Evolutionary conservation across 1,284 basidiomycete genomes (phyloP).

Genomic region (Coriolopsis trogii): DNA sequence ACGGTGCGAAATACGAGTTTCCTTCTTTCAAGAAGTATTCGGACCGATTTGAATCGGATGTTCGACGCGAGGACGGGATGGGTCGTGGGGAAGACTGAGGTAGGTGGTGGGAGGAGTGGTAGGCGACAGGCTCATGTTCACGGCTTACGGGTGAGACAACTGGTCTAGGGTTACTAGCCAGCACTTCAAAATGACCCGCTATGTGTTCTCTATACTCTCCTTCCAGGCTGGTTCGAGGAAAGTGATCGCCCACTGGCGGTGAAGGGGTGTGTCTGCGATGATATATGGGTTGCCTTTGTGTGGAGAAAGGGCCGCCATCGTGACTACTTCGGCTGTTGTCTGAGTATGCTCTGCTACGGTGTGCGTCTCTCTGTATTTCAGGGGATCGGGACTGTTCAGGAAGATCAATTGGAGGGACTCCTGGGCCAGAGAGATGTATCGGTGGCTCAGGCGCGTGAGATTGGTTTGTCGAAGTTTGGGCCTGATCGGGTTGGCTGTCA

Average conservation of each 20-base stretch:
- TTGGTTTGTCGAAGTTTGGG: conserved; percentile 16
- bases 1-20: conserved; percentile 17
- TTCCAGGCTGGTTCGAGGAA: conserved; percentile 1
- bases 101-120: conserved; percentile 23
- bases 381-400: conserved; percentile 8
- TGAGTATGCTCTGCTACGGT: conserved; percentile 17
- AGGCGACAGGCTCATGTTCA: conserved; percentile 16
- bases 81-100: conserved; percentile 18
- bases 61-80: conserved; percentile 15
- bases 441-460: conserved; percentile 5
- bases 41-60: conserved; percentile 14
- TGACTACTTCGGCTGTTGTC: conserved; percentile 17
- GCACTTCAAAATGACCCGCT: conserved; percentile 8
- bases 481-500: conserved; percentile 38
- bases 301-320: conserved; percentile 29
- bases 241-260: conserved; percentile 7
- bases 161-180: conserved; percentile 10
- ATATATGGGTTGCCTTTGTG: conserved; percentile 25
- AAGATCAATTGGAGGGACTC: conserved; percentile 3
- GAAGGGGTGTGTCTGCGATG: conserved; percentile 29
- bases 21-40: conserved; percentile 13
- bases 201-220: conserved; percentile 12
- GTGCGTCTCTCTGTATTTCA: conserved; percentile 4
- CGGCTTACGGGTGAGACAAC: conserved; percentile 13
- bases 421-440: conserved; percentile 3